phyloP scores from a whole-genome alignment of 495 filamentous ascomycete species.

The Penicillium taxi region DNA sequence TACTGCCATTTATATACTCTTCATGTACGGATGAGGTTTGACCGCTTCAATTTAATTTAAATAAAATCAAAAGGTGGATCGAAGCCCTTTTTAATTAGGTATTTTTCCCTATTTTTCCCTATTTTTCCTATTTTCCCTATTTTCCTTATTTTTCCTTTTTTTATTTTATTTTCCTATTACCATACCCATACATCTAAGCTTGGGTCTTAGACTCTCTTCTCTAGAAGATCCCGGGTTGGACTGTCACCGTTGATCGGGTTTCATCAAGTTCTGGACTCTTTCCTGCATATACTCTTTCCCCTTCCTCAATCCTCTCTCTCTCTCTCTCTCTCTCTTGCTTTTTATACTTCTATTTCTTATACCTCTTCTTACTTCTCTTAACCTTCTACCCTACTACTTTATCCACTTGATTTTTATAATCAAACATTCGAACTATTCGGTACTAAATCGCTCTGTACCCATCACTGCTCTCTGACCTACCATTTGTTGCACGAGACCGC shows the following conservation, averaged over 20 bases:
- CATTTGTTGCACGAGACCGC: conserved; percentile 20
- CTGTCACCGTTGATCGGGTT: background rate
- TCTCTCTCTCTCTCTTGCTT: conserved; percentile 5
- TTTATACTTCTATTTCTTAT: conserved; percentile 2
- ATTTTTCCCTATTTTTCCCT: conserved; percentile 1
- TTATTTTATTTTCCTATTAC: conserved; percentile 2
- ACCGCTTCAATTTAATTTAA: conserved; percentile 16
- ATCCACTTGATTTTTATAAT: conserved; percentile 11
- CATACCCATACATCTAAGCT: conserved; percentile 1
- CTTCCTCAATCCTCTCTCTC: conserved; percentile 4
- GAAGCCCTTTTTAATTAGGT: conserved; percentile 6
- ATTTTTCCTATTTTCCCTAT: conserved; percentile 4
- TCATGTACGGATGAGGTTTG: conserved; percentile 4
- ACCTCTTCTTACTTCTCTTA: conserved; percentile 1
- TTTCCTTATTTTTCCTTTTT: background rate
- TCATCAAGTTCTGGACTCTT: conserved; percentile 8
- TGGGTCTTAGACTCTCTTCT: background rate
- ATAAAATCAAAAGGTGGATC: conserved; percentile 13
- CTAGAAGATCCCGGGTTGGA: background rate
- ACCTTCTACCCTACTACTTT: conserved; percentile 12
- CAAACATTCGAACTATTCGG: too few species aligned
- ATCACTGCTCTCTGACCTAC: conserved; percentile 21
- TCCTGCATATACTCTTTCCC: conserved; percentile 6
- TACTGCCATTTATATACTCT: too few species aligned
- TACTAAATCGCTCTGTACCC: too few species aligned